Base-by-base conservation (phyloP, 495 filamentous ascomycete genomes). In the Cudoniella acicularis region DNA sequence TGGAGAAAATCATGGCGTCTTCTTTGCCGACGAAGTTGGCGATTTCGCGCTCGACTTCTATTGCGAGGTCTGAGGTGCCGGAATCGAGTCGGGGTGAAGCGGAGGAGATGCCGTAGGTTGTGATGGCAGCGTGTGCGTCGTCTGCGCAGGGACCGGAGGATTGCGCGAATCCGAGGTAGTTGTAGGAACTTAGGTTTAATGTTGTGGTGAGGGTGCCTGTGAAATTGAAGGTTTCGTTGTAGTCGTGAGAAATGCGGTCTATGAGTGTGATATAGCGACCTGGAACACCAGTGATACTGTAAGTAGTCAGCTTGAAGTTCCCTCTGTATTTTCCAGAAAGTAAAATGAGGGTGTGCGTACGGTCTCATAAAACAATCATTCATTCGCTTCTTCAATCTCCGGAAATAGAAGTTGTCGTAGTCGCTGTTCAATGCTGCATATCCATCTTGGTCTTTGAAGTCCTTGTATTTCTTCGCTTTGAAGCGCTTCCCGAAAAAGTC, bases 401-500 rank as follows among this genome's bases (percentile, higher is more conserved):
- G 83, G 42, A 92, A 88, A 72, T 98, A 98, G 71, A 98, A 98
- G 72, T 90, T 96, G 75, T 97, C 93, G 64, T 96, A 98, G 72
- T 97, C 93, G 63, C 89, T 92, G 72, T 96, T 96, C 64, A 98
- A 77, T n/a, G 93, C 88, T 17, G 91, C 93, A 70, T 96, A 96
- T 42, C 93, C 93, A 70, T 96, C 88, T 51, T 79, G 76, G 21
- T 82, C 82, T 70, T 87, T 89, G 67, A 97, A 73, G 64, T 94
- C 86, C 65, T 84, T 83, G 72, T 98, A 98, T 53, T 86, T 77
- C 54, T 87, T 81, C 62, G 77, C 76, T 66, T 87, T 84, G 72
- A 98, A 95, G 18, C 90, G 83, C 76, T 96, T 97, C 64, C 93
- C 93, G 68, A 98, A 98, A 72, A 96, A 98, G 73, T 98, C 93